Evolutionary conservation across 2,329 filamentous ascomycete species (phyloP).

Genomic region (Neofusicoccum ribis): DNA sequence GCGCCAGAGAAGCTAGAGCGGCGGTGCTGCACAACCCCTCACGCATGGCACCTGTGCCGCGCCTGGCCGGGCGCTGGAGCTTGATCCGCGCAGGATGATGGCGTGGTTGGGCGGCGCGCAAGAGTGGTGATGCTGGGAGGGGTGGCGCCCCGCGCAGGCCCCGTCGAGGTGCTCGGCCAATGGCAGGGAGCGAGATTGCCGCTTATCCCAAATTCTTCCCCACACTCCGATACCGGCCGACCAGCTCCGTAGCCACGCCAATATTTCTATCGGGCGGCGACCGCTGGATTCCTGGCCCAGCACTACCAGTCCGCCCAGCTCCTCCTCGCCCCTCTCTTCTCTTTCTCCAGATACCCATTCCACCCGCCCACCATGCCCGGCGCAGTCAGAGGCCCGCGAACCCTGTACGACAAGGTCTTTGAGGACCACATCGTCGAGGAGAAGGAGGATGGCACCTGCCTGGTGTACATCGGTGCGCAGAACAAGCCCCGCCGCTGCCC

Average conservation of each 20-base stretch:
- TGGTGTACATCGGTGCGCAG: slow-evolving; percentile 84
- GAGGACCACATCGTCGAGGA: slow-evolving; percentile 92
- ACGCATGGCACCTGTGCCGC: not conserved
- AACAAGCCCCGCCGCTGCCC: not conserved
- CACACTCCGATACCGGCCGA: slow-evolving; percentile 17
- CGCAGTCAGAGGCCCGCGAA: slow-evolving; percentile 70
- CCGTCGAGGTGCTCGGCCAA: not conserved
- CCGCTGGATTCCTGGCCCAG: not conserved
- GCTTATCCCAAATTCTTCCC: slow-evolving; percentile 17
- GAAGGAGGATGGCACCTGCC: slow-evolving; percentile 87
- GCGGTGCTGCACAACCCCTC: not conserved
- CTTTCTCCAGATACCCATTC: slow-evolving; percentile 25
- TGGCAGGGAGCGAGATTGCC: slow-evolving; percentile 11
- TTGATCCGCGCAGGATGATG: not conserved
- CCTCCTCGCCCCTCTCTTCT: not conserved
- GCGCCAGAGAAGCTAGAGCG: not conserved
- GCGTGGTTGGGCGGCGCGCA: not conserved
- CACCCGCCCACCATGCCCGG: slow-evolving; percentile 66
- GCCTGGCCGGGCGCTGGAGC: not conserved
- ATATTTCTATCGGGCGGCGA: slow-evolving; percentile 18
- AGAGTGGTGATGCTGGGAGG: not conserved
- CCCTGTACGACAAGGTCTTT: slow-evolving; percentile 97
- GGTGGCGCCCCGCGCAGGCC: not conserved
- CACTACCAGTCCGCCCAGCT: slow-evolving; percentile 5
- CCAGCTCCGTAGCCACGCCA: slow-evolving; percentile 2